Base-by-base conservation (phyloP, 306 rosid species). In the Cicer bijugum region DNA sequence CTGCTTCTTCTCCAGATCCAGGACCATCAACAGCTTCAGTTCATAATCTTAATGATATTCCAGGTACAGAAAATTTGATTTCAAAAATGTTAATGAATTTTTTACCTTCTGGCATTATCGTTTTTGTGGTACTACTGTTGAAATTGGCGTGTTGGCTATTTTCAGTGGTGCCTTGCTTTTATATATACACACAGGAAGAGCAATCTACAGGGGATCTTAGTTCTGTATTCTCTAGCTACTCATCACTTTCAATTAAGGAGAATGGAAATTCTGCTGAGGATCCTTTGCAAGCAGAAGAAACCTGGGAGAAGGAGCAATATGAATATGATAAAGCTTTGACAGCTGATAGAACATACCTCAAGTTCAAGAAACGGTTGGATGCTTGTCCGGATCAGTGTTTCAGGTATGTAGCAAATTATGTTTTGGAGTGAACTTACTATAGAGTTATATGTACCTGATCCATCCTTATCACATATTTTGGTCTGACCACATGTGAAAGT, bases 101-200 rank as follows among this genome's bases (percentile, higher is more conserved):
- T 58, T 58, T 58, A 15, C 52, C 40, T 71, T 42, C 45, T 39
- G 59, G 61, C 42, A 1, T 57, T 55, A n/a, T 47, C 12, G 12
- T 6, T 43, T 77, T 23, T 39, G 46, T 58, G 72, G 23, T 59
- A 19, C 67, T 46, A 40, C 51, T 75, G 73, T 37, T 20, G 7
- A 61, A 40, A 28, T 74, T 56, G 83, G 38, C 75, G 60, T 19
- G 69, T 70, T 79, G 74, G 69, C 73, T 63, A 60, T 28, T 79
- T 82, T 86, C 91, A 91, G 98, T 84, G 84, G 45, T 91, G 50
- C 98, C 98, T 68, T 93, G 98, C 82, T 93, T 91, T 84, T 93
- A 93, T 73, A 78, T 87, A 78, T 88, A 85, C 82, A 65, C 82
- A 33, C 82, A 83, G 75, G 82, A 86, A 80, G 94, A 89, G 70